Evolutionary conservation across 805 yeast species (phyloP).

Genomic region (Candida tammaniensis): DNA sequence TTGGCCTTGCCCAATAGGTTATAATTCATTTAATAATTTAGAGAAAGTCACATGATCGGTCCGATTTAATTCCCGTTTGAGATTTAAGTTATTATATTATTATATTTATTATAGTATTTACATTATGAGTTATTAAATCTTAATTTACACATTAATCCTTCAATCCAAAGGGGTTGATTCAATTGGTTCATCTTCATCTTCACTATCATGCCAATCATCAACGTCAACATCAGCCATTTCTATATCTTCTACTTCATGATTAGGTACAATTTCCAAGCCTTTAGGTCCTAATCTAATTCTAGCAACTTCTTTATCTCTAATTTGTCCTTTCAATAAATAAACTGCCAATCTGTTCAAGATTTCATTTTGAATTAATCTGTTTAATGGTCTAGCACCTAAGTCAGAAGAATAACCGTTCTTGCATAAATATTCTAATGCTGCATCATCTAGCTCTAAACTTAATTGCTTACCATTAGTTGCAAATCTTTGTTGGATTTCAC

Average conservation of each 20-base stretch:
- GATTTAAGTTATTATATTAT: slow-evolving; percentile 1
- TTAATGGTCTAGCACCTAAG: slow-evolving; percentile 95
- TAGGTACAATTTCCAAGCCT: slow-evolving; percentile 79
- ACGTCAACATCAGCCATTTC: slow-evolving; percentile 55
- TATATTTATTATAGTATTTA: neutral
- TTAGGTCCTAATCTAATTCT: slow-evolving; percentile 53
- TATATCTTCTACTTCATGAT: slow-evolving; percentile 63
- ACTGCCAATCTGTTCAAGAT: slow-evolving; percentile 86
- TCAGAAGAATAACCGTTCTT: slow-evolving; percentile 87
- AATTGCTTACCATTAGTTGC: slow-evolving; percentile 78
- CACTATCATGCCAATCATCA: slow-evolving; percentile 58
- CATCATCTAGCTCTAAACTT: slow-evolving; percentile 66
- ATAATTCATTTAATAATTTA: too few species aligned
- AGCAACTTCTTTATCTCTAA: slow-evolving; percentile 86
- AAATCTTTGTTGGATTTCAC: slow-evolving; percentile 84
- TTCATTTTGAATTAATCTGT: slow-evolving; percentile 86
- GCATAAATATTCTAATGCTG: slow-evolving; percentile 79
- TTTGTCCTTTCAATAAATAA: slow-evolving; percentile 81
- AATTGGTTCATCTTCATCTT: slow-evolving; percentile 50
- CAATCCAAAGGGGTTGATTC: slow-evolving; percentile 6
- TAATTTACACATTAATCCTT: slow-evolving; percentile 5
- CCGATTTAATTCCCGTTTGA: too few species aligned
- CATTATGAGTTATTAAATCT: neutral
- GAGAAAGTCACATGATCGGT: too few species aligned
- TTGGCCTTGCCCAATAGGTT: too few species aligned